Evolutionary conservation across 345 rosid species (phyloP).

Genomic region (Erysimum cheiranthoides): DNA sequence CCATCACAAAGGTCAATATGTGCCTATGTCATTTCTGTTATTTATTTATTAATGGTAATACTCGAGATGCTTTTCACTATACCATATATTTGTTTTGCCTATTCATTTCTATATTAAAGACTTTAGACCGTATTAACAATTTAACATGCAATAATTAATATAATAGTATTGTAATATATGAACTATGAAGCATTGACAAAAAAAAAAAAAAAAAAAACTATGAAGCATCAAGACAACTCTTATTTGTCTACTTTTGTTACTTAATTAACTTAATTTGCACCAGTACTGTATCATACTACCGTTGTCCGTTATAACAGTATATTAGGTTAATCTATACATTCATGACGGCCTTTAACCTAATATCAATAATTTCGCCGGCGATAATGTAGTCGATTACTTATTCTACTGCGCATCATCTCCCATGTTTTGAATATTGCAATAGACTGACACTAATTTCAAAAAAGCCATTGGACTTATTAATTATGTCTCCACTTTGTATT

Average conservation of each 20-base stretch:
- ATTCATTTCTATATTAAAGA: not conserved
- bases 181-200: too few species aligned
- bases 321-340: not conserved
- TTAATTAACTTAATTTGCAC: not conserved
- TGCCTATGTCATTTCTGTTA: not conserved
- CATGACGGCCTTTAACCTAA: not conserved
- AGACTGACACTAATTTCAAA: not conserved
- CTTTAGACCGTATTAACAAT: not conserved
- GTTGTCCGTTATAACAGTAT: not conserved
- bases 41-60: not conserved
- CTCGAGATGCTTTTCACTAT: conserved; percentile 13
- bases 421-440: not conserved
- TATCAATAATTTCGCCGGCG: not conserved
- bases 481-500: too few species aligned
- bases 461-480: too few species aligned
- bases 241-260: not conserved
- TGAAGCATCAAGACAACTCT: conserved; percentile 21
- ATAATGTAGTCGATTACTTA: not conserved
- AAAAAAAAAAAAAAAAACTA: too few species aligned
- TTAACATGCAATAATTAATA: not conserved
- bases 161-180: not conserved
- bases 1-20: not conserved
- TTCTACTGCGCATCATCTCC: not conserved
- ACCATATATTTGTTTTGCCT: conserved; percentile 10
- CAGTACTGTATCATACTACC: not conserved